Evolutionary conservation across 169 alveolate genomes (phyloP), one percentile per base, ranked within the genome.

Genomic region (Cryptosporidium baileyi): DNA sequence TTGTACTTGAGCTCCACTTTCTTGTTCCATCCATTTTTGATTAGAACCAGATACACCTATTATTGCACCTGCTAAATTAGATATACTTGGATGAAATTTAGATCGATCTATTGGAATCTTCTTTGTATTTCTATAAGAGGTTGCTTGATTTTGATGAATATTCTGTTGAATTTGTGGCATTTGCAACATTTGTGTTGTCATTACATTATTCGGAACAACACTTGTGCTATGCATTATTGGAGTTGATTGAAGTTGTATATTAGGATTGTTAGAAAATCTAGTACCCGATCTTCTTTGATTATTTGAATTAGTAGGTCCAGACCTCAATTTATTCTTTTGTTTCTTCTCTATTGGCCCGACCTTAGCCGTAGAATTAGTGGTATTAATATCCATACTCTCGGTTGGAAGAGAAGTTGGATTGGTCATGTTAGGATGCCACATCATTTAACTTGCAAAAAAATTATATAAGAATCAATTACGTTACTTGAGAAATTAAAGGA

Each of bases 11-110:
- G 85, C 85, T 1, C 85, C 85, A 28, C 85, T 74, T 54, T 74
- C 85, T 17, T 57, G 65, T 36, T 74, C 85, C 85, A 74, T 74
- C 85, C 85, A 74, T 74, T 74, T 74, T 34, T 74, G 85, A 74
- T 74, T 74, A 11, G 85, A 51, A 9, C 85, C 85, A 3, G 85
- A 74, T 7, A 74, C 85, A 1, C 85, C 85, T 19, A 74, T 74
- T 40, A 74, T 74, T 6, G 85, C 85, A 17, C 85, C 85, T 49
- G 85, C 85, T 36, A 74, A 26, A 36, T 74, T 74, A 24, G 85
- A 74, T 0, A 74, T 74, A 57, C 85, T 74, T 5, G 85, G 85
- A 51, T 74, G 85, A 38, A 74, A 74, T 36, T 74, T 74, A 0
- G 85, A 74, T 19, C 67, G 65, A 43, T 74, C 85, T 54, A 74